A percentile compares a stretch with the other conserved stretches of the same genome.
These are phyloP conservation scores for Phialophora chinensis DNA, from an alignment of 2,329 filamentous ascomycete genomes.

Conservation along the genomic window DNA sequence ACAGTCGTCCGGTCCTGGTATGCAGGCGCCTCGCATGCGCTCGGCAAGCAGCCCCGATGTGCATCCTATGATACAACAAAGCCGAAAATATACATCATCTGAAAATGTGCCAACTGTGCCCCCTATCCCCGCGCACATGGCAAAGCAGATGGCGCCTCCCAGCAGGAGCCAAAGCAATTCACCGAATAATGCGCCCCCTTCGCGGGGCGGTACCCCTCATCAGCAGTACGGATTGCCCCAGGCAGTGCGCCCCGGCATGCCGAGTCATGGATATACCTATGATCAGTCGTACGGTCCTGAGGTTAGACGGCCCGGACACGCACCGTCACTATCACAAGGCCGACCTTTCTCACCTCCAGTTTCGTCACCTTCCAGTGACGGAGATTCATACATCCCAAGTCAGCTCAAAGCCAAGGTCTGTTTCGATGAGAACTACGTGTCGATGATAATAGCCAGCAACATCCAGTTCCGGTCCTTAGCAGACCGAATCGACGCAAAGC, in stretches of 20 bases:
- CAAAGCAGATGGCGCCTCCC: slow-evolving; percentile 65
- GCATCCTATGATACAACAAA: slow-evolving; percentile 66
- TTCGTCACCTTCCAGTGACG: slow-evolving; percentile 30
- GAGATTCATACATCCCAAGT: slow-evolving; percentile 62
- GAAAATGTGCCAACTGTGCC: slow-evolving; percentile 72
- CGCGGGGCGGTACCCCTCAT: slow-evolving; percentile 72
- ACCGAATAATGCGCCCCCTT: slow-evolving; percentile 70
- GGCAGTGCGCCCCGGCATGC: slow-evolving; percentile 35
- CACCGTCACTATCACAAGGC: slow-evolving; percentile 38
- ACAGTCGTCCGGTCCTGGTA: slow-evolving; percentile 21
- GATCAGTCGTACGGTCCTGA: slow-evolving; percentile 34
- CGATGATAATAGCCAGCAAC: slow-evolving; percentile 93
- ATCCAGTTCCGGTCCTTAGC: slow-evolving; percentile 93
- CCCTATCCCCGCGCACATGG: slow-evolving; percentile 74
- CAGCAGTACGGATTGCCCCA: slow-evolving; percentile 61
- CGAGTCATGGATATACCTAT: slow-evolving; percentile 37
- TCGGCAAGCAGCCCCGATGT: slow-evolving; percentile 97
- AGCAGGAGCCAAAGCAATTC: slow-evolving; percentile 83
- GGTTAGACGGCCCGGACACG: slow-evolving; percentile 34
- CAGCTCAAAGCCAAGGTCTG: slow-evolving; percentile 97
- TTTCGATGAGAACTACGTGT: slow-evolving; percentile 89
- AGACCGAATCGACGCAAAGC: slow-evolving; percentile 94
- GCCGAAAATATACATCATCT: slow-evolving; percentile 54
- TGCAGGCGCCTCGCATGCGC: slow-evolving; percentile 66
- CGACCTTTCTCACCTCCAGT: slow-evolving; percentile 45